A percentile compares a stretch with the other conserved stretches of the same genome.
Conservation (phyloP, 2,329 filamentous ascomycete genomes). For the Thelonectria discophora region DNA sequence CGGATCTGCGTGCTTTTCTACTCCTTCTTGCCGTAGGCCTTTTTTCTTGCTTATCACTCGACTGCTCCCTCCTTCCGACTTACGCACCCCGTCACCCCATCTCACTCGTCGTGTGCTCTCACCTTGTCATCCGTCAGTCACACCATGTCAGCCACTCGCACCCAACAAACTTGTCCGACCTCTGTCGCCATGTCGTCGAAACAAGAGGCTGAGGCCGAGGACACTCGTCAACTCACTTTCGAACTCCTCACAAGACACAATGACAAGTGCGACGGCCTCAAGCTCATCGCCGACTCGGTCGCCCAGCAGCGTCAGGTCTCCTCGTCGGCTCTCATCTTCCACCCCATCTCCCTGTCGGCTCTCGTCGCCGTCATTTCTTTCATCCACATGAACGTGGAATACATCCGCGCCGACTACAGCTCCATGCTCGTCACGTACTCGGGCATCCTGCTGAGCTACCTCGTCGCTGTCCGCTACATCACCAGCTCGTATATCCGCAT, state of each 20-base stretch:
- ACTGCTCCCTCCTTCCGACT: not conserved
- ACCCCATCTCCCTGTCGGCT: conserved; percentile 62
- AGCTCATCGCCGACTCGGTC: conserved; percentile 80
- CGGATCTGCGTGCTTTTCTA: conserved; percentile 7
- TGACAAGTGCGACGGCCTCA: conserved; percentile 73
- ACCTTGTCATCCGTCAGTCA: not conserved
- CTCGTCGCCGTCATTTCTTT: conserved; percentile 52
- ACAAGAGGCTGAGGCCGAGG: conserved; percentile 9
- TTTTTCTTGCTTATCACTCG: conserved; percentile 5
- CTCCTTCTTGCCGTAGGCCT: not conserved
- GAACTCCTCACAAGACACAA: conserved; percentile 59
- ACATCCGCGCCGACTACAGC: conserved; percentile 58
- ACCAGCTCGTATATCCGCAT: conserved; percentile 69
- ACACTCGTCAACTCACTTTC: conserved; percentile 69
- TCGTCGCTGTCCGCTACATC: conserved; percentile 68
- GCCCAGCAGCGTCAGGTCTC: conserved; percentile 81
- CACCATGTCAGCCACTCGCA: not conserved
- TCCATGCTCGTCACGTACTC: conserved; percentile 63
- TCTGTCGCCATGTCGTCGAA: conserved; percentile 8
- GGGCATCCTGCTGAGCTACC: conserved; percentile 68
- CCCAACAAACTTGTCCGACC: not conserved
- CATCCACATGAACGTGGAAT: conserved; percentile 52
- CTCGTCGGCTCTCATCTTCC: conserved; percentile 68
- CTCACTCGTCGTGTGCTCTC: not conserved
- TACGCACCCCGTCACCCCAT: not conserved